Base-by-base conservation (phyloP, 805 yeast genomes). In the Cephaloascus albidus region DNA sequence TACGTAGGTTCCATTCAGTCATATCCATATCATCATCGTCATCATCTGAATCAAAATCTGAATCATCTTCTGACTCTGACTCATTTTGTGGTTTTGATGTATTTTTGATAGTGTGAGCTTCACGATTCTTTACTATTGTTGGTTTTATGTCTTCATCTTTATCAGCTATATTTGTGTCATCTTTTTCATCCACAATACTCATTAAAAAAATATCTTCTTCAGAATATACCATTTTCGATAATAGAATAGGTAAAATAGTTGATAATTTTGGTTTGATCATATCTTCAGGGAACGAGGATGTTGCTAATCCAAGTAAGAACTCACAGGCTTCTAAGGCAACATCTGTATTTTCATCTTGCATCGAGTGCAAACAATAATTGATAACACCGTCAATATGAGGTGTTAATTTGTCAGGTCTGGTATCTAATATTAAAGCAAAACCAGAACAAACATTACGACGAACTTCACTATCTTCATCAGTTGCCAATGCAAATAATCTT, bases 261-360 rank as follows among this genome's bases (percentile, higher is more conserved):
- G 68, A 64, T 35, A 93, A 64, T 46, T 75, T 76, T 1, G 83
- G 80, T 41, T 61, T 60, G 41, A 87, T 68, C 3, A 76, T 54
- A 18, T 71, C 70, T n/a, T 60, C 65, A 6, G 85, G 79, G 3
- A 78, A 63, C 23, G 69, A 70, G 28, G 77, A 68, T 2, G 87
- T 81, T 0, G 89, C 76, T 40, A 90, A 68, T 1, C 85, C 78
- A 35, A 90, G 71, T 43, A 93, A 63, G 50, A 93, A 88, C 61
- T 93, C 97, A 57, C 96, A 87, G 3, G 95, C 97, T 55, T 89
- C 96, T 40, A 89, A 65, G 0, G 95, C 82, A 26, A 87, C 94
- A 40, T 72, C 80, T 47, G 84, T 89, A 45, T 81, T 80, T 19
- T 42, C 45, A 43, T 72, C 74, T 40, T 72, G 72, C 63, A 90